These are phyloP conservation scores for Hyaloscypha variabilis DNA, from an alignment of 495 filamentous ascomycete species.

Conservation along the genomic window DNA sequence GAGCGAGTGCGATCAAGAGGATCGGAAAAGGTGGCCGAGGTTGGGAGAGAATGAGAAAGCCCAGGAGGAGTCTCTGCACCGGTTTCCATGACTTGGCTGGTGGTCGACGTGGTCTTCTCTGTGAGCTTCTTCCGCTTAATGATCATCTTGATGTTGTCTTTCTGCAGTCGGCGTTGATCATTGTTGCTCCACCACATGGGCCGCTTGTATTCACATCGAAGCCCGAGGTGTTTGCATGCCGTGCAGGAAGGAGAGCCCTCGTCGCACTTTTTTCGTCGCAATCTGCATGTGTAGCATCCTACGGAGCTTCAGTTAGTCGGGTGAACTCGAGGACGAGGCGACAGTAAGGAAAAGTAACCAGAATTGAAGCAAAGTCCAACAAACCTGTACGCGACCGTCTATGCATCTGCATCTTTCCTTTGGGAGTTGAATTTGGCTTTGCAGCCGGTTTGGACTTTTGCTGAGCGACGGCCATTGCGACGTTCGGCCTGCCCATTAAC, in stretches of 20 bases:
- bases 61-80: slow-evolving; percentile 71
- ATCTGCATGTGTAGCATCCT: slow-evolving; percentile 97
- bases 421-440: slow-evolving; percentile 40
- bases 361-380: slow-evolving; percentile 35
- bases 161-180: slow-evolving; percentile 80
- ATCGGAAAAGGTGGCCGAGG: slow-evolving; percentile 78
- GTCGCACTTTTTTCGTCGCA: slow-evolving; percentile 97
- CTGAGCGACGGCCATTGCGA: slow-evolving; percentile 60
- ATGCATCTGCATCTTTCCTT: slow-evolving; percentile 80
- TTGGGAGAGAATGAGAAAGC: slow-evolving; percentile 79
- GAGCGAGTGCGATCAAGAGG: slow-evolving; percentile 70
- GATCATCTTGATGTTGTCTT: slow-evolving; percentile 94
- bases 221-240: slow-evolving; percentile 84
- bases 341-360: slow-evolving; percentile 27
- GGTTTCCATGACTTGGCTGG: slow-evolving; percentile 52
- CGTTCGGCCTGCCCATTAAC: slow-evolving; percentile 53
- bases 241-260: slow-evolving; percentile 84
- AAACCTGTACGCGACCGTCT: slow-evolving; percentile 90
- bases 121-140: slow-evolving; percentile 95
- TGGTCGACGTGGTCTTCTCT: slow-evolving; percentile 72
- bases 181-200: slow-evolving; percentile 97
- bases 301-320: slow-evolving; percentile 35
- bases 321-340: slow-evolving; percentile 19
- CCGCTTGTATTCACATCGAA: slow-evolving; percentile 93
- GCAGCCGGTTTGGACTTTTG: slow-evolving; percentile 56